Evolutionary conservation across 2,329 filamentous ascomycete species (phyloP).

Genomic region (Lomentospora prolificans): DNA sequence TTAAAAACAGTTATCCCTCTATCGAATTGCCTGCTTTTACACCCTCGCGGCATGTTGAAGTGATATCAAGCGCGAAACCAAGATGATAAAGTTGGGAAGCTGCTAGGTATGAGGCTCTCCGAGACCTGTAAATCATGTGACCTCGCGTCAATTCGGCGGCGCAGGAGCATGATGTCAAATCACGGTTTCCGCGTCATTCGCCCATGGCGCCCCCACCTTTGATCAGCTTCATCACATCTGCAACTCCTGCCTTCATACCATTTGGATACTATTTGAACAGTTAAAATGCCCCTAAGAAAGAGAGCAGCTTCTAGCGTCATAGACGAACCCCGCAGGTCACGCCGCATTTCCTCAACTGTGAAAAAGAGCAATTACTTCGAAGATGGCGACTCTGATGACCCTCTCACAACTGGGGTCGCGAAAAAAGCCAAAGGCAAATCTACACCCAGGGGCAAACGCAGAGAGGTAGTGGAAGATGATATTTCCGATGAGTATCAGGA

Average conservation of each 20-base stretch:
- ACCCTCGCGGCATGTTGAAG: too few species aligned
- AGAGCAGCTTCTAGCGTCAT: slow-evolving; percentile 6
- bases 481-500: slow-evolving; percentile 8
- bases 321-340: slow-evolving; percentile 8
- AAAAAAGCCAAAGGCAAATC: not conserved
- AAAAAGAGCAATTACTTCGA: slow-evolving; percentile 8
- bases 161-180: not conserved
- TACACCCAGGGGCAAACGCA: not conserved
- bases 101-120: too few species aligned
- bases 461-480: not conserved
- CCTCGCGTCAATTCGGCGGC: slow-evolving; percentile 6
- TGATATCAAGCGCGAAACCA: too few species aligned
- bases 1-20: too few species aligned
- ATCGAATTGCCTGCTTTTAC: too few species aligned
- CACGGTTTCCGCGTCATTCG: slow-evolving; percentile 1
- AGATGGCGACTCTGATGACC: slow-evolving; percentile 5
- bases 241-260: too few species aligned
- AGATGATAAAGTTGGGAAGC: too few species aligned
- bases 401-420: not conserved
- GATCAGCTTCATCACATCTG: not conserved
- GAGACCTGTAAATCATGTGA: slow-evolving; percentile 1
- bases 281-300: slow-evolving; percentile 7
- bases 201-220: not conserved
- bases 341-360: slow-evolving; percentile 1
- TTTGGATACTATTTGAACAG: not conserved